phyloP scores from a whole-genome alignment of 129 eudicot species.

The Solidago caesia region DNA sequence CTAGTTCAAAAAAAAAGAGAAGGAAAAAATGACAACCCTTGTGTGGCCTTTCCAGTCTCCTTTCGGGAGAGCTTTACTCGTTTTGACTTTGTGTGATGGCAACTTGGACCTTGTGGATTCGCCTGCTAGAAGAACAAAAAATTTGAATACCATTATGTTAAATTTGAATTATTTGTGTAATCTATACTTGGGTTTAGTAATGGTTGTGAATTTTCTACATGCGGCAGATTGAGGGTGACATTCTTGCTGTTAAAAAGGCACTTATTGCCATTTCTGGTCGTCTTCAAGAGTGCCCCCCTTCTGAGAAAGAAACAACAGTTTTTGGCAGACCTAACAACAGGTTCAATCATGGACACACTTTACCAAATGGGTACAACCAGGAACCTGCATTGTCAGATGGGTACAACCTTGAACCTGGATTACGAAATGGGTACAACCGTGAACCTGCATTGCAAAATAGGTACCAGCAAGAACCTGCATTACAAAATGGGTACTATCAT shows the following conservation, averaged over 20 bases:
- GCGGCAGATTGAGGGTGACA: conserved; percentile 67
- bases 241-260: conserved; percentile 62
- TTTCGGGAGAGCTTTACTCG: too few species aligned
- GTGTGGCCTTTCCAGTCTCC: too few species aligned
- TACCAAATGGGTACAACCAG: not conserved
- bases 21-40: too few species aligned
- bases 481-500: not conserved
- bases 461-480: not conserved
- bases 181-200: conserved; percentile 1
- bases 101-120: too few species aligned
- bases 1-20: too few species aligned
- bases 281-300: conserved; percentile 60
- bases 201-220: not conserved
- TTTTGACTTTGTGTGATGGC: too few species aligned
- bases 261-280: conserved; percentile 57
- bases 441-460: conserved; percentile 6
- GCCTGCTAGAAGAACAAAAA: too few species aligned
- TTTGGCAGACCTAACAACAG: conserved; percentile 34
- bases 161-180: not conserved
- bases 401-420: not conserved
- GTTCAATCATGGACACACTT: not conserved
- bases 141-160: not conserved
- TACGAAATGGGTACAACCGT: conserved; percentile 13
- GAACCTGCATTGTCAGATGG: not conserved
- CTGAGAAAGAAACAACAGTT: conserved; percentile 30